Percentiles rank a stretch among this genome's conserved stretches.
phyloP scores from a whole-genome alignment of 805 yeast genomes.

The Pichia membranifaciens region DNA sequence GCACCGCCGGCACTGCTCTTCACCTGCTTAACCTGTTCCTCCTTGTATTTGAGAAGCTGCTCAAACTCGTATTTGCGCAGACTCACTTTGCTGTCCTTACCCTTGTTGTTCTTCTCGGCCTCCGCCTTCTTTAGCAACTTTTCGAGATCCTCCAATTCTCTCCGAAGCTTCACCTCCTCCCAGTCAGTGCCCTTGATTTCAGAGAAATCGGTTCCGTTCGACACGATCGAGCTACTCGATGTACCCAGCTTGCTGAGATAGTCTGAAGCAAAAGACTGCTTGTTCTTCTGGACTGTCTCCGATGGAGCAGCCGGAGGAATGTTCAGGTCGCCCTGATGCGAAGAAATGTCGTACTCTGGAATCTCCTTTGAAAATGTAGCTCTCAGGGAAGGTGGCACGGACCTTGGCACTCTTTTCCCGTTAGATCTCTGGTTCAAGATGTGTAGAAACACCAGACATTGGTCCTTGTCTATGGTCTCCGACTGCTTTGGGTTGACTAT shows the following conservation, averaged over 20 bases:
- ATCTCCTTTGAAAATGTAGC: constrained; percentile 86
- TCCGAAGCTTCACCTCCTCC: constrained; percentile 81
- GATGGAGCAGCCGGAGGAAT: constrained; percentile 10
- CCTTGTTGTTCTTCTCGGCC: constrained; percentile 35
- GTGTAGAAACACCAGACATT: constrained; percentile 81
- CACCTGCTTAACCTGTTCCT: constrained; percentile 44
- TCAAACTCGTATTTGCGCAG: constrained; percentile 61
- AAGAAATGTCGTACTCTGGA: constrained; percentile 63
- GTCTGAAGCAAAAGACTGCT: constrained; percentile 45
- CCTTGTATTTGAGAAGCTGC: constrained; percentile 74
- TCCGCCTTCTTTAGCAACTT: constrained; percentile 54
- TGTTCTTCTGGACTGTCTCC: constrained; percentile 11
- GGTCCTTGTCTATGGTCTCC: constrained; percentile 90
- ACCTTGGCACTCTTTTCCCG: constrained; percentile 76
- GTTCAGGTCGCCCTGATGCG: constrained; percentile 43
- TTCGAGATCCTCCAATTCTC: constrained; percentile 74
- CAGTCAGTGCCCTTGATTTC: constrained; percentile 78
- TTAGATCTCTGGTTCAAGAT: constrained; percentile 82
- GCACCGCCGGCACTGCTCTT: constrained; percentile 24
- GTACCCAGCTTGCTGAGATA: constrained; percentile 55
- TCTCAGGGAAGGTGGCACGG: constrained; percentile 88
- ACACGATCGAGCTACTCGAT: constrained; percentile 15
- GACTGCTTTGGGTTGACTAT: constrained; percentile 85
- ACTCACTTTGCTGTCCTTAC: constrained; percentile 25
- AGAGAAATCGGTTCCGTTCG: constrained; percentile 63